These are phyloP conservation scores for Termitomyces sp. DNA, from an alignment of 768 basidiomycete species.

Conservation along the genomic window DNA sequence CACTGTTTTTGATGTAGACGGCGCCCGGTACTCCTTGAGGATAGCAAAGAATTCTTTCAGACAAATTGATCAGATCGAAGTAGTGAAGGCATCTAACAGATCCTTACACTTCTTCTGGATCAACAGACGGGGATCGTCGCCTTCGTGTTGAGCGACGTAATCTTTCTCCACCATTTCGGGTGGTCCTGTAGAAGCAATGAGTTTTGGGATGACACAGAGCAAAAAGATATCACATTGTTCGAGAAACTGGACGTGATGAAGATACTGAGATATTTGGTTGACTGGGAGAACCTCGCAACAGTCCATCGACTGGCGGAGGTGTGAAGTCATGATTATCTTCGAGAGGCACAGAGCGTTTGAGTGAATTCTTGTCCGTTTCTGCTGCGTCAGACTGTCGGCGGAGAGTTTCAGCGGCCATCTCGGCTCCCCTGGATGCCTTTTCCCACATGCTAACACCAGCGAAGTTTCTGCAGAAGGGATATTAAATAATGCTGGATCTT, in stretches of 20 bases:
- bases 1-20: conserved; percentile 79
- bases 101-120: conserved; percentile 68
- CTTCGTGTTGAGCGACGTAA: conserved; percentile 20
- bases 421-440: not conserved
- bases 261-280: not conserved
- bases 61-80: not conserved
- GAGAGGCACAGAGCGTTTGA: conserved; percentile 7
- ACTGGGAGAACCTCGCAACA: conserved; percentile 6
- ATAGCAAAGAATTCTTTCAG: conserved; percentile 68
- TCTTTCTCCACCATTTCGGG: conserved; percentile 1
- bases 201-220: not conserved
- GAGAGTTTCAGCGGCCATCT: not conserved
- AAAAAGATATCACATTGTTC: not conserved
- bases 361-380: not conserved
- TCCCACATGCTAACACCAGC: conserved; percentile 12
- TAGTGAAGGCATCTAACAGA: not conserved
- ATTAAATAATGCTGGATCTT: not conserved
- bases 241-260: conserved; percentile 10
- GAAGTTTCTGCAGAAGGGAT: not conserved
- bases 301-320: conserved; percentile 9
- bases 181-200: not conserved
- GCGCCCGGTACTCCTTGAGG: conserved; percentile 70
- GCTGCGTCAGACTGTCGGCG: not conserved
- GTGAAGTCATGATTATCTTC: conserved; percentile 10
- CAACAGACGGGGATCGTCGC: conserved; percentile 26